phyloP scores from a whole-genome alignment of 2,329 filamentous ascomycete species.

The Ophiostoma fasciatum region DNA sequence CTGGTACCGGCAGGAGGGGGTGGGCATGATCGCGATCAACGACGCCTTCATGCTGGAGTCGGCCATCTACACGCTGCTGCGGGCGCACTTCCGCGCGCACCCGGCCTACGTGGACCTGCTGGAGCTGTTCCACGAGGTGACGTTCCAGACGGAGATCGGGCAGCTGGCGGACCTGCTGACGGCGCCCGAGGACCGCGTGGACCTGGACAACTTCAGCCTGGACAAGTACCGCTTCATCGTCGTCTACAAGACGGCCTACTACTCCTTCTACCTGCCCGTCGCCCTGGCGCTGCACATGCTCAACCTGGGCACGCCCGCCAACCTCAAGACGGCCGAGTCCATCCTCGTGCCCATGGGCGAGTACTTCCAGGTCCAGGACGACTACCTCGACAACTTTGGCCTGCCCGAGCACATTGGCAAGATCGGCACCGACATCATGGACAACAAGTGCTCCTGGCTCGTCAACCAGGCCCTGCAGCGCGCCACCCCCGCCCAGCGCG shows the following conservation, averaged over 20 bases:
- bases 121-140: constrained; percentile 91
- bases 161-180: constrained; percentile 92
- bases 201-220: constrained; percentile 89
- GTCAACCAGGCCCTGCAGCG: constrained; percentile 84
- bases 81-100: constrained; percentile 84
- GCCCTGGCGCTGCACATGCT: constrained; percentile 79
- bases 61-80: constrained; percentile 78
- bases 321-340: constrained; percentile 76
- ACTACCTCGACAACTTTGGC: constrained; percentile 97
- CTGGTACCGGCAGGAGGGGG: constrained; percentile 83
- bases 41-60: constrained; percentile 93
- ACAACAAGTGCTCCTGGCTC: constrained; percentile 99
- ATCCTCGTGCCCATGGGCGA: constrained; percentile 95
- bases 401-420: constrained; percentile 88
- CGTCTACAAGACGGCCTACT: constrained; percentile 98
- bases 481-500: constrained; percentile 70
- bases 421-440: constrained; percentile 96
- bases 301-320: constrained; percentile 70
- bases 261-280: constrained; percentile 96
- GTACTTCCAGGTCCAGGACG: constrained; percentile 98
- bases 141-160: constrained; percentile 88
- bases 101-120: constrained; percentile 79
- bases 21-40: constrained; percentile 97
- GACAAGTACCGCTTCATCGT: constrained; percentile 97
- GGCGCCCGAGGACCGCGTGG: constrained; percentile 82